Evolutionary conservation across 2,329 filamentous ascomycete species (phyloP), one percentile per base, ranked within the genome.

Genomic region (Penicillium sp.): DNA sequence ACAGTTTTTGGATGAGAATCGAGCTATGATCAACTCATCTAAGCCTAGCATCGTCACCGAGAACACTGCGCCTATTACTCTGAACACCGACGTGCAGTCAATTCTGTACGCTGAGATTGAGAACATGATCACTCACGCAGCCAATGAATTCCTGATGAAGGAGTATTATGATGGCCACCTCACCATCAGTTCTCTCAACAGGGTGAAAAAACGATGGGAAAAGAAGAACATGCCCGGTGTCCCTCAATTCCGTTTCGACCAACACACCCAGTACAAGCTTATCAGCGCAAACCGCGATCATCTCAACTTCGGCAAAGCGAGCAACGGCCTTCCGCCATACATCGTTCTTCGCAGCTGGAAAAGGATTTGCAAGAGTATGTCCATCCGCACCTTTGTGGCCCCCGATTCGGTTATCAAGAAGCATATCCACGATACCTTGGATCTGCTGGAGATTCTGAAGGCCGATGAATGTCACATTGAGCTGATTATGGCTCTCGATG

Each of bases 211-310:
- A 30, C 68, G 65, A 56, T 80, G 80, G 80, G 69, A 68, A 80
- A 69, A 67, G 1, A 79, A 78, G 54, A 79, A 80, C 46, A 69
- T 79, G 11, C 75, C 78, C 16, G 71, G 73, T 38, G 79, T 82
- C 22, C 69, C 75, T 9, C 77, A 82, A 56, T 83, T 83, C 62
- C 75, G 77, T 59, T 83, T 80, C 60, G 80, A 82, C 62, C 77
- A 81, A 64, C 66, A 67, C 19, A 82, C 78, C 9, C 80, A 83
- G 61, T 73, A 75, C 11, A 73, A 78, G 19, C 65, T 83, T 5
- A 75, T 83, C 53, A 60, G 72, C 11, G 67, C 71, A 43, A 81
- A 82, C 58, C 67, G 80, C 45, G 68, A 74, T 16, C 74, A 67
- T 7, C 70, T 83, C 57, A 65, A 70, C 8, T 82, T 83, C 61